Evolutionary conservation across 106 monocot species (phyloP), one percentile per base, ranked within the genome.

Genomic region (Phalaenopsis aphrodite): DNA sequence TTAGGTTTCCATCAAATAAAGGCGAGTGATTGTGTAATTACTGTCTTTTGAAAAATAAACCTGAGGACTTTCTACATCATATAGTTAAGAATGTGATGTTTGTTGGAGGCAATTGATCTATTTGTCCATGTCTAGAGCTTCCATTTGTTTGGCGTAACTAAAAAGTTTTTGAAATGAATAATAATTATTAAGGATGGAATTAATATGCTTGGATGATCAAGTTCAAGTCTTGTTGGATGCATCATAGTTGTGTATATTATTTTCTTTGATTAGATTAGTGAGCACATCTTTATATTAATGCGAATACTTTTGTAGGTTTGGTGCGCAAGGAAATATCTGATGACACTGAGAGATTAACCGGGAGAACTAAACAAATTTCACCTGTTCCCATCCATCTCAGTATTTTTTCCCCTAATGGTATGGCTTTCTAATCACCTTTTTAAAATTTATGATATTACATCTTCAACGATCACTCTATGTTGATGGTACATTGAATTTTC

Each of bases 351-450:
- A 91, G 93, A 78, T 80, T 96, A 49, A 96, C 96, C 52, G 96
- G 96, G 72, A 91, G 84, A 81, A 46, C 84, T 2, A 93, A 91
- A 80, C 93, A 93, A 80, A 93, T 96, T 64, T 96, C 96, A 72
- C 91, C 91, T 78, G 42, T 91, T 55, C 96, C 96, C 5, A 96
- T 96, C 81, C 96, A 96, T 61, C 93, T 96, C 76, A 96, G 96
- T 82, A 96, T 96, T 79, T 93, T 93, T 75, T 96, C 96, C 17
- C 96, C 96, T 42, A 79, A 91, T 82, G 93, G 96, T 96, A 84
- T 43, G 18, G 21, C 6, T 10, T 78, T 48, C 8, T 55, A 56
- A 39, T 10, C 77, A 4, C 49, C 55, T 77, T 49, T 46, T 57
- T 45, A 45, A 45, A 19, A 18, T 21, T 78, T 41, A 61, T 56